These are phyloP conservation scores for Fusarium compactum DNA, from an alignment of 2,329 filamentous ascomycete species.

Conservation along the genomic window DNA sequence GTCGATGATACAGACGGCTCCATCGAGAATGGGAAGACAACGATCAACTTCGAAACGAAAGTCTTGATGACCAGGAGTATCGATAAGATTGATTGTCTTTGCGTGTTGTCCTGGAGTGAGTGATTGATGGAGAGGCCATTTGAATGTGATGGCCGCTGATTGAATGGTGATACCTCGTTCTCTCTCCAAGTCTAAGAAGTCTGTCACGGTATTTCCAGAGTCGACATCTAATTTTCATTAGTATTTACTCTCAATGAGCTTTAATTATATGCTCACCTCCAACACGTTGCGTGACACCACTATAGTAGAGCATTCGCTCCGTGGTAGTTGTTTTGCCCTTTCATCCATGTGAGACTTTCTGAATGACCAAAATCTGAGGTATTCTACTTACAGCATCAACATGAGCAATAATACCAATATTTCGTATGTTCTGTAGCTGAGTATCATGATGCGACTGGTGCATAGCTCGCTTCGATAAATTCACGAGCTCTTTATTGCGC, in stretches of 20 bases:
- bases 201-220: slow-evolving; percentile 95
- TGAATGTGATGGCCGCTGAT: slow-evolving; percentile 94
- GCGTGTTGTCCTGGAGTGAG: slow-evolving; percentile 55
- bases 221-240: slow-evolving; percentile 76
- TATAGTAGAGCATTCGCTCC: slow-evolving; percentile 98
- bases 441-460: slow-evolving; percentile 43
- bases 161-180: slow-evolving; percentile 97
- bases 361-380: rapidly evolving
- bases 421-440: slow-evolving; percentile 73
- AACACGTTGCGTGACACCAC: slow-evolving; percentile 86
- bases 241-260: neutral
- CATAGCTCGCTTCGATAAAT: slow-evolving; percentile 31
- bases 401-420: slow-evolving; percentile 98
- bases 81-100: slow-evolving; percentile 90
- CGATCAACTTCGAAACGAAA: slow-evolving; percentile 97
- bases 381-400: slow-evolving; percentile 80
- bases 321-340: slow-evolving; percentile 97
- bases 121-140: slow-evolving; percentile 78
- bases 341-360: slow-evolving; percentile 6
- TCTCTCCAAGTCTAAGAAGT: slow-evolving; percentile 93
- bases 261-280: slow-evolving; percentile 64
- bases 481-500: slow-evolving; percentile 30
- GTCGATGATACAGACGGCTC: slow-evolving; percentile 92
- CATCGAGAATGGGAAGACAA: slow-evolving; percentile 88
- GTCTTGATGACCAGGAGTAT: slow-evolving; percentile 94